These are phyloP conservation scores for Beauveria pseudobassiana DNA, from an alignment of 2,329 filamentous ascomycete genomes.

Conservation along the genomic window DNA sequence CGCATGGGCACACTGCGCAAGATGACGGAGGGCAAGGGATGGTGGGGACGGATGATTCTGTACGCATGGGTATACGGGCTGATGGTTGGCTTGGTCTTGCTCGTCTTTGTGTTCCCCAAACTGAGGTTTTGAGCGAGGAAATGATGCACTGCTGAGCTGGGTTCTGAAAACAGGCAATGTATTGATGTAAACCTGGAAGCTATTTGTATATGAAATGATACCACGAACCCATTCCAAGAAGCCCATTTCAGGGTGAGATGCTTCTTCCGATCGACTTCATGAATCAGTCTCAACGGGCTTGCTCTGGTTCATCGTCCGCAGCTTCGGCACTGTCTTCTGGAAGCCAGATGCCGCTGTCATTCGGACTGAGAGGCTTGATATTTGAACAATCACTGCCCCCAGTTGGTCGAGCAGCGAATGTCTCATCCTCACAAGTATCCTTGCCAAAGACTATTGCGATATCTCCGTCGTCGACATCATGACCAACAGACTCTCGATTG, in stretches of 20 bases:
- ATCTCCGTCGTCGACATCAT: neutral
- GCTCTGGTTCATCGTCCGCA: neutral
- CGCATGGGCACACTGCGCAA: conserved; percentile 69
- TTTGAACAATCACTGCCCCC: neutral
- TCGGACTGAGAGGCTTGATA: neutral
- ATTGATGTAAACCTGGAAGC: neutral
- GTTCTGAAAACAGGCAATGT: neutral
- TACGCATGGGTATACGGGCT: conserved; percentile 79
- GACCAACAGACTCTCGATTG: neutral
- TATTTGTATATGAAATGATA: conserved; percentile 8
- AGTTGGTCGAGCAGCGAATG: neutral
- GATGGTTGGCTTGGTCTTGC: conserved; percentile 67
- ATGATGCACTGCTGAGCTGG: neutral
- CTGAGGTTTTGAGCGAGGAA: conserved; percentile 60
- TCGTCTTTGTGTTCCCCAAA: conserved; percentile 85
- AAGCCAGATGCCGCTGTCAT: neutral
- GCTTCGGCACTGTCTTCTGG: neutral
- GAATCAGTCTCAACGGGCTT: neutral
- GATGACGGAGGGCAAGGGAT: conserved; percentile 84
- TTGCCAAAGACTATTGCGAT: neutral
- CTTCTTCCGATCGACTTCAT: neutral
- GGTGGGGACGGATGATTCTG: conserved; percentile 75
- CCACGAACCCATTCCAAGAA: neutral
- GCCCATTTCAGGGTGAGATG: too few relatives aligned
- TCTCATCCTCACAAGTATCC: neutral